Conservation (phyloP, 2,329 filamentous ascomycete species). For the Sporothrix curviconia region DNA sequence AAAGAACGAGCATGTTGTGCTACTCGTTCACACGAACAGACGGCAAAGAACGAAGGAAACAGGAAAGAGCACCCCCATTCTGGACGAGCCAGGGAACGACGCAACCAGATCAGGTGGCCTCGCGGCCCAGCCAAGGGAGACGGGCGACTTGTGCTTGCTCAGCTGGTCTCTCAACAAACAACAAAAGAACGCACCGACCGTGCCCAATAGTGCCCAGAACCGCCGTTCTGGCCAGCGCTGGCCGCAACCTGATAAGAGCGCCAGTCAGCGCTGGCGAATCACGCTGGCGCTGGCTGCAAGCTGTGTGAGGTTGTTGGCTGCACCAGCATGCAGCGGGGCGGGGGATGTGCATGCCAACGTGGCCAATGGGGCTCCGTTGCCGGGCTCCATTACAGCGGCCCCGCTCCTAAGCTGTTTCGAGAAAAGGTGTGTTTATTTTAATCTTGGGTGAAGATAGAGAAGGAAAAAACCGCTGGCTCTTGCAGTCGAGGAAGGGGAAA, state of each 20-base stretch:
- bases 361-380: slow-evolving; percentile 11
- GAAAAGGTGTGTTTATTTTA: too few species aligned
- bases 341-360: slow-evolving; percentile 4
- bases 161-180: neutral
- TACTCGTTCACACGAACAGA: too few species aligned
- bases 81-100: too few species aligned
- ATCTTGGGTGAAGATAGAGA: too few species aligned
- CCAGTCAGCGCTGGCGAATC: slow-evolving; percentile 10
- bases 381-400: slow-evolving; percentile 12
- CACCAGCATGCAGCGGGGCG: slow-evolving; percentile 8
- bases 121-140: too few species aligned
- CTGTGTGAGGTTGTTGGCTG: slow-evolving; percentile 11
- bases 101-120: too few species aligned
- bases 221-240: too few species aligned
- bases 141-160: neutral
- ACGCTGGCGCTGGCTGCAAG: neutral
- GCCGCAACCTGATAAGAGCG: slow-evolving; percentile 8
- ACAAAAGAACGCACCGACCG: neutral
- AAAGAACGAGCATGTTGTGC: too few species aligned
- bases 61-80: too few species aligned
- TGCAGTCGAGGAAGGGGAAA: too few species aligned
- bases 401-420: slow-evolving; percentile 10
- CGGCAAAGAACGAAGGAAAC: too few species aligned
- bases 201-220: neutral
- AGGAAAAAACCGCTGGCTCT: too few species aligned